Percentiles rank a stretch among this genome's conserved stretches.
Conservation (phyloP, 495 filamentous ascomycete species). For the Antarctomyces pellizariae region DNA sequence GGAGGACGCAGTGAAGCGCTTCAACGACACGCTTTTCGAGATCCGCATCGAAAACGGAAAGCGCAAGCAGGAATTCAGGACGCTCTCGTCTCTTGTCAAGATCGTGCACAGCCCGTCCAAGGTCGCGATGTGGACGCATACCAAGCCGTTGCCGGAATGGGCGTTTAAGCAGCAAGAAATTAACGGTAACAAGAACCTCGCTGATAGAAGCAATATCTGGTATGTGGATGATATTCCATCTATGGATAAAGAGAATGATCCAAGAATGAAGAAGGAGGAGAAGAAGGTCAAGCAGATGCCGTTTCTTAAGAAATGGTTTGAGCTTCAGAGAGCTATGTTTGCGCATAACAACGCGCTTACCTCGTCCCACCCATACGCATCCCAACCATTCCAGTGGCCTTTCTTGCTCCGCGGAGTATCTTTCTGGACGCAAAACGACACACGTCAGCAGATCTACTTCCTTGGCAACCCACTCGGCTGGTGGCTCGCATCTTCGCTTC, state of each 20-base stretch:
- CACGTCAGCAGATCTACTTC: slow-evolving; percentile 94
- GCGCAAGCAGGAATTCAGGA: slow-evolving; percentile 60
- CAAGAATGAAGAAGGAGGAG: slow-evolving; percentile 45
- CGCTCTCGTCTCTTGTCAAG: slow-evolving; percentile 79
- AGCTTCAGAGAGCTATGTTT: slow-evolving; percentile 96
- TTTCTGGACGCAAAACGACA: slow-evolving; percentile 98
- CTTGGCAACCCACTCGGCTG: slow-evolving; percentile 90
- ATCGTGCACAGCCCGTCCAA: slow-evolving; percentile 79
- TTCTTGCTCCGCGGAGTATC: slow-evolving; percentile 91
- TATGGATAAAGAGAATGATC: slow-evolving; percentile 36
- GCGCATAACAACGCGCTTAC: slow-evolving; percentile 96
- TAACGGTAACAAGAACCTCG: slow-evolving; percentile 94
- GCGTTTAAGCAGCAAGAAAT: slow-evolving; percentile 93
- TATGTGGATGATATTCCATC: slow-evolving; percentile 76
- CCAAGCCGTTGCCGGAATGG: slow-evolving; percentile 85
- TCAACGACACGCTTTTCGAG: slow-evolving; percentile 86
- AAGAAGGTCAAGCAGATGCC: slow-evolving; percentile 58
- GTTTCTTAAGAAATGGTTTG: slow-evolving; percentile 87
- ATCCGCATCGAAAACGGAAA: slow-evolving; percentile 78
- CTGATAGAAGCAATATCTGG: slow-evolving; percentile 83
- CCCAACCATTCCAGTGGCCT: slow-evolving; percentile 89
- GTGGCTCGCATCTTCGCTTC: slow-evolving; percentile 81
- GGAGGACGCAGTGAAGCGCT: slow-evolving; percentile 53
- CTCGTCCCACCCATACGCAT: slow-evolving; percentile 86
- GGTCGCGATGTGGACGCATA: slow-evolving; percentile 97